Evolutionary conservation across 768 basidiomycete genomes (phyloP), one percentile per base, ranked within the genome.

Genomic region (Macrolepiota dolichaula): DNA sequence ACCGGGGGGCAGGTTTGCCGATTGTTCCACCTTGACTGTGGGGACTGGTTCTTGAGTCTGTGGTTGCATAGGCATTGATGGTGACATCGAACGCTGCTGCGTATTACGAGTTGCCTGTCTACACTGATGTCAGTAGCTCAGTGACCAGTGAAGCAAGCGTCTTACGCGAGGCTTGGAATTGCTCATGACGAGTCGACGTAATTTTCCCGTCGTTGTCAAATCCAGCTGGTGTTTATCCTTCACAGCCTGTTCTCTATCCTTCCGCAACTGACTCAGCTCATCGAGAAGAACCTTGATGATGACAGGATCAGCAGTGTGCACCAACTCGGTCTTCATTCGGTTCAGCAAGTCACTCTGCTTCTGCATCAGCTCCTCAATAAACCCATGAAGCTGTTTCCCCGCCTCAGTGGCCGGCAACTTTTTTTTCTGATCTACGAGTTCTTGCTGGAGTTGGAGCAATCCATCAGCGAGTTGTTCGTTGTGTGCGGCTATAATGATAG

Each of bases 201-300:
- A 32, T 7, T 32, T 32, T 7, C 29, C 29, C 29, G 7, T 3
- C 7, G 7, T 3, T 32, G 29, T 32, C 29, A 7, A 7, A 32
- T 32, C 7, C 29, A 32, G 19, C 40, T 42, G 40, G n/a, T 1
- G 40, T 17, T 5, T 19, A 74, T 59, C 74, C 73, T 1, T 51
- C 51, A 11, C 35, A 1, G 27, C 27, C 35, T 17, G 25, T 7
- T 42, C 40, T 42, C 40, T 13, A 17, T 19, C 15, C 40, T 6
- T 42, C 13, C 40, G 40, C n/a, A 42, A 42, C 19, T 42, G 2
- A 6, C 40, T 5, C 19, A 42, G 19, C 10, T 42, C 40, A 1
- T 6, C n/a, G 40, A 42, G 40, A 17, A 42, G n/a, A 5, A 17
- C 40, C 40, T 19, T 17, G 7, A 42, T 6, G 40, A 19, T 5